Percentiles rank a stretch among this genome's conserved stretches.
phyloP scores from a whole-genome alignment of 768 basidiomycete species.

The Lactarius akahatsu region DNA sequence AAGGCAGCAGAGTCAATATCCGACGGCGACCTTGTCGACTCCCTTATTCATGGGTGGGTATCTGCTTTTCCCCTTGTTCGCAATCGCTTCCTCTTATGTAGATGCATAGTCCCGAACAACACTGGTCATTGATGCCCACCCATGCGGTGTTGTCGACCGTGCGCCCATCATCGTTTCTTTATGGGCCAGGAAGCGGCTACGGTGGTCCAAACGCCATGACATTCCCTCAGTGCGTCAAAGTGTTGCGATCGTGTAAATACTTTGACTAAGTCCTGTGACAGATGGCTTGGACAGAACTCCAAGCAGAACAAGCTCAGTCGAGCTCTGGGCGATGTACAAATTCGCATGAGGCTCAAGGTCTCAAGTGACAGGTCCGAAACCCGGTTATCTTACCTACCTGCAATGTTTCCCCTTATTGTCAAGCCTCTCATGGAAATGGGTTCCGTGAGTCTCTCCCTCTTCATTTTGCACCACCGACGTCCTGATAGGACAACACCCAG shows the following conservation, averaged over 20 bases:
- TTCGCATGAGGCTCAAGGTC: constrained; percentile 91
- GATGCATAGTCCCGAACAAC: constrained; percentile 74
- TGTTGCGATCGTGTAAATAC: background rate
- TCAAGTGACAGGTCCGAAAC: constrained; percentile 91
- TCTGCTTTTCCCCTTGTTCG: constrained; percentile 26
- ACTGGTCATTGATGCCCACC: constrained; percentile 92
- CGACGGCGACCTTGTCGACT: constrained; percentile 91
- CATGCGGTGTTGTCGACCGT: constrained; percentile 92
- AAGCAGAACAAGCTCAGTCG: constrained; percentile 81
- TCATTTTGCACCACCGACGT: background rate
- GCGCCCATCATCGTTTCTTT: constrained; percentile 79
- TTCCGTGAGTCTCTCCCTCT: constrained; percentile 52
- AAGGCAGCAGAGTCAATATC: constrained; percentile 91
- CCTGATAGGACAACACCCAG: constrained; percentile 40
- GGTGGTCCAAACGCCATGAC: constrained; percentile 64
- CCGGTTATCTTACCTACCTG: constrained; percentile 86
- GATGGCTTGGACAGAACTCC: constrained; percentile 98
- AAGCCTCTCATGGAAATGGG: constrained; percentile 74
- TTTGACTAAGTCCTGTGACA: constrained; percentile 36
- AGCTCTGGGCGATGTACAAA: constrained; percentile 86
- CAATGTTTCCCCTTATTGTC: constrained; percentile 80
- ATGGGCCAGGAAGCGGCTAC: constrained; percentile 67
- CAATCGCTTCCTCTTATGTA: background rate
- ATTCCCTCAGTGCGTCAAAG: constrained; percentile 77
- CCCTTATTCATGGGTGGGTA: constrained; percentile 94